Base-by-base conservation (phyloP, 345 rosid genomes). In the Streptanthus diversifolius region DNA sequence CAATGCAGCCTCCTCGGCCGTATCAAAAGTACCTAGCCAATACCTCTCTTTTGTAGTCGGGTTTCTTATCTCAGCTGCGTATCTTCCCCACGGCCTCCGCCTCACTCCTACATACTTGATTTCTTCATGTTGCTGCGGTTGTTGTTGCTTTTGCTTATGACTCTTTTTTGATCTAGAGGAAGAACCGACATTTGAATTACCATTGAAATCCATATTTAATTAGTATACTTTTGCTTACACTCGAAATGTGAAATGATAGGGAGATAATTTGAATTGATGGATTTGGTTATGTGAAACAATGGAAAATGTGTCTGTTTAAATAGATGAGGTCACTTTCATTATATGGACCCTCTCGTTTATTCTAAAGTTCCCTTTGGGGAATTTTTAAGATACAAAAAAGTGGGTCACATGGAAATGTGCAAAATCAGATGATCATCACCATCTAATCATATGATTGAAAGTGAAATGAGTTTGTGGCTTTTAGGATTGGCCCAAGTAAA, bases 1-100 rank as follows among this genome's bases (percentile, higher is more conserved):
- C 63, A 87, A 74, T 66, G 97, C 98, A 2, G 98, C 98, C 39
- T 92, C 96, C 68, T 90, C 93, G 0, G 98, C 98, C 0, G 95
- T 90, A 78, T 92, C 96, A 24, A 88, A 91, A 10, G 96, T 91
- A 24, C 97, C 97, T 3, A 91, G 88, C 97, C 97, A 91, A 74
- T 88, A 92, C 72, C 98, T 83, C 74, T 90, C 96, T 75, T 93
- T 93, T 4, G 97, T 92, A 8, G 96, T 79, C 5, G 97, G 93
- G 83, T 93, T 93, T 71, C 98, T 82, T 82, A 93, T 93, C 74
- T 93, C 98, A 1, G 97, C 93, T 3, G 98, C 98, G 10, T 92
- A 92, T 68, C 98, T 77, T 21, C 98, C 98, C 98, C 98, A 92
- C 0, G 98, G 98, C 71, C 98, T 83, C 24, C 98, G 77, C 67